Base-by-base conservation (phyloP, 2,329 filamentous ascomycete species). In the Beauveria medogensis region DNA sequence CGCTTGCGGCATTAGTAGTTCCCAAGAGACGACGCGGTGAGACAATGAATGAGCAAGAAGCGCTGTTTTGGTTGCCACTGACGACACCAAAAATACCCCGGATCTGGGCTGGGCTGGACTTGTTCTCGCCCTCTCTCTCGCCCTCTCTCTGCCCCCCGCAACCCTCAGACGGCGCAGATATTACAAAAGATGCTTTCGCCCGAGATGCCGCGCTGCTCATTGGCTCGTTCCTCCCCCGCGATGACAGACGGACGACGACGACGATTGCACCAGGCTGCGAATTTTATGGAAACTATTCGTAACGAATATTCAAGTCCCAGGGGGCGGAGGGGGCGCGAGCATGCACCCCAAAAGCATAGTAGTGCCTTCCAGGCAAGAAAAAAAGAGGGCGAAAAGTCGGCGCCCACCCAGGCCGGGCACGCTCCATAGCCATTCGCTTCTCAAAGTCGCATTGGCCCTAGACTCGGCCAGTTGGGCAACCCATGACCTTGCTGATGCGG, bases 281-380 rank as follows among this genome's bases (percentile, higher is more conserved):
- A 22, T 57, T 59, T 37, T 37, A 53, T 59, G 56, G 56, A 59
- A 59, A 59, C 56, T 59, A 37, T 59, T 59, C 48, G 56, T 59
- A 59, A 59, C 56, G 26, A 6, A 37, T 51, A 24, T n/a, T 30
- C 8, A 43, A 43, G 47, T 41, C 22, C 34, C 34, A n/a, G 24
- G 37, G 10, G 14, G n/a, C n/a, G 18, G 30, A 2, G 37, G 5
- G 12, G 12, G 34, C 34, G 34, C 14, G 34, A 37, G 5, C 5
- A 37, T 37, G 34, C 34, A 37, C 34, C 34, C 14, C 34, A 37
- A 37, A 37, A 37, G 34, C 34, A 37, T 37, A 34, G 30, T 34
- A 30, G 30, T 30, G 30, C 9, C 16, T 18, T 2, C 2, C 26
- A 40, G 3, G 5, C 14, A 34, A n/a, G 16, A 3, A 24, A 6